Base-by-base conservation (phyloP, 805 yeast species). In the Pichia occidentalis region DNA sequence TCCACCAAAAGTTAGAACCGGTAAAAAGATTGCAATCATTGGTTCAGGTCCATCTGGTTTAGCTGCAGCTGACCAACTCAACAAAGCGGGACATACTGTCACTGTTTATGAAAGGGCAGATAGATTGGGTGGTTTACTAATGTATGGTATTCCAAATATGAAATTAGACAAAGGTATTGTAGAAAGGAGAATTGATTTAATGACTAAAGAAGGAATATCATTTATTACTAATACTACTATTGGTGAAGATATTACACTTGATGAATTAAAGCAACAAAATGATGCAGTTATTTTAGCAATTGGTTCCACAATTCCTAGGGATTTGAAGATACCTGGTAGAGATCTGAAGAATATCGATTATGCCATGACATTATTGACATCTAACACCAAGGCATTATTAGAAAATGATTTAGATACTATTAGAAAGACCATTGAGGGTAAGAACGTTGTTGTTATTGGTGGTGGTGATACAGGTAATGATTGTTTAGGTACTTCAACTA, bases 401-500 rank as follows among this genome's bases (percentile, higher is more conserved):
- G 85, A 82, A 41, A 80, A 80, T 50, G 75, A 83, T 53, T 70
- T 92, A 60, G 92, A 79, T 46, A 82, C 78, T 40, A 81, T 90
- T 43, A 75, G 82, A 49, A 67, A 71, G 48, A 71, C 73, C 44
- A 61, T 90, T 43, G 77, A 72, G 45, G 97, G 92, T 51, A 92
- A 90, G 71, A 71, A 84, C 47, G 97, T 90, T 40, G 79, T 90
- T 54, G 97, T 90, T 39, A 90, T 90, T 69, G 98, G 98, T 56
- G 98, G 98, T 70, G 98, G 98, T 77, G 98, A 90, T 64, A 90
- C 97, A 24, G 98, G 98, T 76, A 90, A 90, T 60, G 98, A 90
- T 71, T 90, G 97, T 75, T 73, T 90, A 56, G 97, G 97, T 65
- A 90, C 98, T 30, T 76, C 96, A 17, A 88, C 92, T 26, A 82